These are phyloP conservation scores for Hericium rajendrae DNA, from an alignment of 768 basidiomycete genomes.

Conservation along the genomic window DNA sequence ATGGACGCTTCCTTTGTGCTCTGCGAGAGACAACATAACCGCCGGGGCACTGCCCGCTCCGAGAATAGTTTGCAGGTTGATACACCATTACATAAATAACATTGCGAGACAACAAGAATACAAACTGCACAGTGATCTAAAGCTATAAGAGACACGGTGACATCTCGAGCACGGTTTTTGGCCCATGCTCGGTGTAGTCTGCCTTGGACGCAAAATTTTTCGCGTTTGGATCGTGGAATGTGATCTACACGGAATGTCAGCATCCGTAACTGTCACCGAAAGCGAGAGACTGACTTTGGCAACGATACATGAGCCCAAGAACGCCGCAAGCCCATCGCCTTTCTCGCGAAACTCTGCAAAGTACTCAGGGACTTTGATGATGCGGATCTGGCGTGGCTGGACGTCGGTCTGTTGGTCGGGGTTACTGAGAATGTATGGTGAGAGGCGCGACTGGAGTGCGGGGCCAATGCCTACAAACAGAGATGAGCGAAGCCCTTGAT, in stretches of 20 bases:
- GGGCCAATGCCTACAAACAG: slow-evolving; percentile 22
- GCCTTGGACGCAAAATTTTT: slow-evolving; percentile 71
- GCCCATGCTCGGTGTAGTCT: slow-evolving; percentile 67
- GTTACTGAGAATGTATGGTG: slow-evolving; percentile 49
- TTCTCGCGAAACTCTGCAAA: slow-evolving; percentile 85
- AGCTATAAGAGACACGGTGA: slow-evolving; percentile 58
- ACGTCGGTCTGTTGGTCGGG: slow-evolving; percentile 60
- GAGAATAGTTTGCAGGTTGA: too few relatives aligned
- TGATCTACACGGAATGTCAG: slow-evolving; percentile 37
- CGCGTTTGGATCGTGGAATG: slow-evolving; percentile 52
- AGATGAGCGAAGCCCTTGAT: slow-evolving; percentile 1
- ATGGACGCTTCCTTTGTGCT: too few relatives aligned
- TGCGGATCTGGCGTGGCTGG: slow-evolving; percentile 56
- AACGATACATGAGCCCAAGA: slow-evolving; percentile 75
- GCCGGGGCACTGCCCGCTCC: too few relatives aligned
- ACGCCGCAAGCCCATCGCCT: slow-evolving; percentile 72
- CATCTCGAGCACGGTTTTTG: slow-evolving; percentile 68
- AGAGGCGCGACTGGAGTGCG: slow-evolving; percentile 64
- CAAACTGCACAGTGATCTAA: too few relatives aligned
- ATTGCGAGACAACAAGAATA: too few relatives aligned
- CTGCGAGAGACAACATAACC: too few relatives aligned
- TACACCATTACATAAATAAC: too few relatives aligned
- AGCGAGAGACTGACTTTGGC: slow-evolving; percentile 50
- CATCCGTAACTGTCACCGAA: background rate
- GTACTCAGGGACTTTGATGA: slow-evolving; percentile 73